Evolutionary conservation across 2,329 filamentous ascomycete species (phyloP).

Genomic region (Ploettnerulaceae sp.): DNA sequence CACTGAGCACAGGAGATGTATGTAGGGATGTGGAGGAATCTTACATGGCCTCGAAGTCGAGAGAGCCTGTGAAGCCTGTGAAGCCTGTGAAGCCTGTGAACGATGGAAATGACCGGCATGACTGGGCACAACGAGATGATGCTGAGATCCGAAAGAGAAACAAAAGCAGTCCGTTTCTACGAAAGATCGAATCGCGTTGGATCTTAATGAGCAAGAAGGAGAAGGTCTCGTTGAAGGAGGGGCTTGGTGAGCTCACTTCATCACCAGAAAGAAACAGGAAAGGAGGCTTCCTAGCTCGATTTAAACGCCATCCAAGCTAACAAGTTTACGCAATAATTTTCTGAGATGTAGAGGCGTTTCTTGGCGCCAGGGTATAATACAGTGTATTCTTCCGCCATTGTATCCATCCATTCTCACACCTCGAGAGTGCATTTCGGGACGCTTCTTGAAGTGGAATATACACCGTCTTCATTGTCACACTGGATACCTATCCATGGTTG

Average conservation of each 20-base stretch:
- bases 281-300: slow-evolving; percentile 27
- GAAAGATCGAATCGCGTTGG: slow-evolving; percentile 47
- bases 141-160: slow-evolving; percentile 22
- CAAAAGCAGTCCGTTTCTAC: slow-evolving; percentile 32
- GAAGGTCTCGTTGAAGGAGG: slow-evolving; percentile 22
- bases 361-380: not conserved
- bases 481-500: no score
- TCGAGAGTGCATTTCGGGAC: no score
- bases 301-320: slow-evolving; percentile 29
- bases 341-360: slow-evolving; percentile 3
- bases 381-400: not conserved
- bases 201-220: slow-evolving; percentile 41
- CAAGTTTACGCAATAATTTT: no score
- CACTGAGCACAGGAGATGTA: slow-evolving; percentile 26
- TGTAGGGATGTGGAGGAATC: slow-evolving; percentile 22
- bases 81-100: no score
- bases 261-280: slow-evolving; percentile 16
- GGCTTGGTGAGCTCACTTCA: slow-evolving; percentile 19
- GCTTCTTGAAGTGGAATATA: no score
- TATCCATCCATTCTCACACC: not conserved
- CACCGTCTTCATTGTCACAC: no score
- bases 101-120: slow-evolving; percentile 31
- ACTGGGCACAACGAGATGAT: slow-evolving; percentile 55
- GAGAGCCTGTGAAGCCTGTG: slow-evolving; percentile 14
- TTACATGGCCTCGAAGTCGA: slow-evolving; percentile 6